phyloP scores from a whole-genome alignment of 805 yeast genomes.

The Ogataea degrootiae region DNA sequence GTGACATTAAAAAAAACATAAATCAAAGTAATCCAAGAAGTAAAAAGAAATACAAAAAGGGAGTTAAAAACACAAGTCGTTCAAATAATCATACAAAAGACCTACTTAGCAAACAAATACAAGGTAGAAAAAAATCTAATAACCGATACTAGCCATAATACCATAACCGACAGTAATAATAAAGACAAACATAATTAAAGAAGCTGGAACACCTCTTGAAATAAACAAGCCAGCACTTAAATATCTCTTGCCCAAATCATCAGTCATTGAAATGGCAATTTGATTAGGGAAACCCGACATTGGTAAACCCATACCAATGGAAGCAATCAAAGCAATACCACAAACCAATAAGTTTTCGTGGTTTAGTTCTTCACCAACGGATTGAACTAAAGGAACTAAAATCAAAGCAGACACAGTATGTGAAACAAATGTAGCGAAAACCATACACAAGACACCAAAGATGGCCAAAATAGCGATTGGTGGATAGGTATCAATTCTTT shows the following conservation, averaged over 20 bases:
- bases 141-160: slow-evolving; percentile 35
- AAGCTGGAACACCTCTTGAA: slow-evolving; percentile 49
- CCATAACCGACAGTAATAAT: slow-evolving; percentile 48
- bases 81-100: too few relatives aligned
- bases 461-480: slow-evolving; percentile 42
- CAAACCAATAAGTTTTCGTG: slow-evolving; percentile 45
- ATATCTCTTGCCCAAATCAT: slow-evolving; percentile 49
- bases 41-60: too few relatives aligned
- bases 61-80: too few relatives aligned
- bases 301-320: slow-evolving; percentile 55
- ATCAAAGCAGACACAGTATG: slow-evolving; percentile 54
- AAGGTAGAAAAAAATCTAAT: neutral
- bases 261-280: slow-evolving; percentile 53
- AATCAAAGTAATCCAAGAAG: too few relatives aligned
- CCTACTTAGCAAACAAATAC: too few relatives aligned
- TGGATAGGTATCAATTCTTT: slow-evolving; percentile 36
- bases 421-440: slow-evolving; percentile 50
- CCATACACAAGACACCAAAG: slow-evolving; percentile 45
- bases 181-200: slow-evolving; percentile 38
- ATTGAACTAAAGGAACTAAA: slow-evolving; percentile 45
- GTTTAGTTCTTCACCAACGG: slow-evolving; percentile 42
- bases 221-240: slow-evolving; percentile 44
- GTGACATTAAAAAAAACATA: too few relatives aligned
- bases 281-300: slow-evolving; percentile 48
- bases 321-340: slow-evolving; percentile 45